A percentile compares a stretch with the other conserved stretches of the same genome.
Conservation (phyloP, 345 rosid species). For the Eucalyptus urophylla region DNA sequence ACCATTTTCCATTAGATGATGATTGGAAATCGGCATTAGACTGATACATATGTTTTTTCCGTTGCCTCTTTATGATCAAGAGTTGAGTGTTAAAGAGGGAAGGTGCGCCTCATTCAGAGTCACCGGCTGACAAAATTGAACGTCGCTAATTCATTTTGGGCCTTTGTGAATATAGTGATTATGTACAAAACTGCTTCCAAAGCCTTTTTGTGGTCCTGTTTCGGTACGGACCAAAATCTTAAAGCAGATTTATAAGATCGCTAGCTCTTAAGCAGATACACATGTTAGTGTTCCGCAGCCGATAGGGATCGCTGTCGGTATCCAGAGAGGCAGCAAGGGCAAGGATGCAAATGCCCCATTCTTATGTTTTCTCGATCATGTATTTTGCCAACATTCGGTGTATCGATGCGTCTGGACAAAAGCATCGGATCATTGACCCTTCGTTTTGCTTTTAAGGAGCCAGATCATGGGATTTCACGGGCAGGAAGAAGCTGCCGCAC, state of each 20-base stretch:
- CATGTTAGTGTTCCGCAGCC: background rate
- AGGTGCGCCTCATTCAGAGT: background rate
- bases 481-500: background rate
- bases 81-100: background rate
- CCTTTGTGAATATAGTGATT: background rate
- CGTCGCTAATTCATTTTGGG: background rate
- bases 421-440: background rate
- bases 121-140: background rate
- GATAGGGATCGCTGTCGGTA: background rate
- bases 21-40: conserved; percentile 21
- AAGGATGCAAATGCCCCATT: background rate
- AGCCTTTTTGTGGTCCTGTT: background rate
- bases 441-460: background rate
- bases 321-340: background rate
- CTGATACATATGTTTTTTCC: background rate
- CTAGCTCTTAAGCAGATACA: background rate
- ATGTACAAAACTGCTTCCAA: background rate
- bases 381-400: background rate
- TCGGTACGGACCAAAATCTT: background rate
- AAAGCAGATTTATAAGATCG: background rate
- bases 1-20: conserved; percentile 14
- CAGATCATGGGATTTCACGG: background rate
- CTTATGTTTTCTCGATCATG: background rate
- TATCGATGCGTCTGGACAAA: background rate
- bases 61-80: background rate